phyloP scores from a whole-genome alignment of 129 eudicot species.

The Erigeron canadensis region DNA sequence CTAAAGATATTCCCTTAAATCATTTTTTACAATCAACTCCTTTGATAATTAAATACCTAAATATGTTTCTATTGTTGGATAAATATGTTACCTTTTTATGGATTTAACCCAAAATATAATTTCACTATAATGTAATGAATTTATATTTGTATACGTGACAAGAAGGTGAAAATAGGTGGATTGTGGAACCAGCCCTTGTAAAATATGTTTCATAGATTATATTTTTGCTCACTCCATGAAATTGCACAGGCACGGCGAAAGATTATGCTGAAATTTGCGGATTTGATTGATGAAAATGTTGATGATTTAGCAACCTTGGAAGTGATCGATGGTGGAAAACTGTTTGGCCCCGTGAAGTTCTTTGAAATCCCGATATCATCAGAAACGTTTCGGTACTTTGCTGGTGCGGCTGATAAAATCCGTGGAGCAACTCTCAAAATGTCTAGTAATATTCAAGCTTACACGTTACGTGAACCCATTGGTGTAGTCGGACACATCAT shows the following conservation, averaged over 20 bases:
- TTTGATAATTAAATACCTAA: no score
- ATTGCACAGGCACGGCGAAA: conserved; percentile 54
- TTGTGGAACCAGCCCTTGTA: no score
- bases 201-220: not conserved
- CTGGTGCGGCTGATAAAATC: conserved; percentile 90
- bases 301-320: conserved; percentile 73
- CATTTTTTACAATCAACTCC: no score
- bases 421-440: conserved; percentile 81
- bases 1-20: no score
- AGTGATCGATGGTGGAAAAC: conserved; percentile 64
- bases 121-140: no score
- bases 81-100: no score
- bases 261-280: conserved; percentile 66
- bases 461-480: conserved; percentile 73
- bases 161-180: no score
- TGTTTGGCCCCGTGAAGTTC: conserved; percentile 36
- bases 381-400: conserved; percentile 67
- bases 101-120: no score
- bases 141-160: no score
- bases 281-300: conserved; percentile 54
- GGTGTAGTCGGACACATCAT: conserved; percentile 85
- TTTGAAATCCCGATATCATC: conserved; percentile 45
- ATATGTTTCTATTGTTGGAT: no score
- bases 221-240: not conserved
- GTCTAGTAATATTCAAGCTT: conserved; percentile 69